Conservation (phyloP, 176 grass and related monocot genomes). For the Oryza brachyantha region DNA sequence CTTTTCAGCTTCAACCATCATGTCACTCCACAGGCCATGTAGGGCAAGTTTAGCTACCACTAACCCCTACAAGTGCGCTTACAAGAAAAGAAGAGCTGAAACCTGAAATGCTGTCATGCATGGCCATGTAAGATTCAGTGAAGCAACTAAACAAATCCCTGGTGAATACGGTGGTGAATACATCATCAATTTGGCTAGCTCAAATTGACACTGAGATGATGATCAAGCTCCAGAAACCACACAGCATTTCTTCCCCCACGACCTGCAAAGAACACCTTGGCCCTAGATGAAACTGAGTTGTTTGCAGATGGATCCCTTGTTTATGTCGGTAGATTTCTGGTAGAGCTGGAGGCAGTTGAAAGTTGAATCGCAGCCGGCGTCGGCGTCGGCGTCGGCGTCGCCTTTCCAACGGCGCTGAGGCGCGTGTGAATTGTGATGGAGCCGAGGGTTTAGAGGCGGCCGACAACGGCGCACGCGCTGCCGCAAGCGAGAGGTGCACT, state of each 20-base stretch:
- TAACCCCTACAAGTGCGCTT: constrained; percentile 27
- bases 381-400: not conserved
- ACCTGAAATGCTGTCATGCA: constrained; percentile 1
- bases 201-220: not conserved
- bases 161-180: not conserved
- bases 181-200: not conserved
- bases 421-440: constrained; percentile 16
- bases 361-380: not conserved
- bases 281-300: not conserved
- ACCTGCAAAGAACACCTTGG: not conserved
- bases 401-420: constrained; percentile 46
- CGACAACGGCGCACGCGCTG: constrained; percentile 55
- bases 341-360: not conserved
- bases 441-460: constrained; percentile 13
- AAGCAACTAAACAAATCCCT: constrained; percentile 22
- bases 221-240: no score
- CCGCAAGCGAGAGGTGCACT: constrained; percentile 31
- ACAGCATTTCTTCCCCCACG: not conserved
- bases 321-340: constrained; percentile 13
- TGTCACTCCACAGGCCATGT: not conserved
- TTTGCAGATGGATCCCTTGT: not conserved
- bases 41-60: not conserved
- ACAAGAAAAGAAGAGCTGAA: constrained; percentile 43
- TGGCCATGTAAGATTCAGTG: constrained; percentile 7
- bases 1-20: constrained; percentile 44